A percentile compares a stretch with the other conserved stretches of the same genome.
Conservation (phyloP, 768 basidiomycete species). For the Lactarius pseudohatsudake region DNA sequence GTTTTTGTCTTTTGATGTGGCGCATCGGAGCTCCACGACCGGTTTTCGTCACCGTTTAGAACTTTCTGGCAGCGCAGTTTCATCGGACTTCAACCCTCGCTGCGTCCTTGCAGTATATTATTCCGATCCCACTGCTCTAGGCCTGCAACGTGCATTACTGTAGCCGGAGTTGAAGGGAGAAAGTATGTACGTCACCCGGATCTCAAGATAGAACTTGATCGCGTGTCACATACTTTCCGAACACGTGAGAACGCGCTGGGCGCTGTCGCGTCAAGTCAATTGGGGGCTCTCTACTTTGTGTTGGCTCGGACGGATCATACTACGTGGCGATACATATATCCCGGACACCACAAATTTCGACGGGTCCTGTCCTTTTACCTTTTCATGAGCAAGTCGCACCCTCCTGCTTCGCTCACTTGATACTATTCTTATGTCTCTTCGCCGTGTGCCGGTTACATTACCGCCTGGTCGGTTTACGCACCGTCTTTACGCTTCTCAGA, state of each 20-base stretch:
- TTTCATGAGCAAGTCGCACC: not conserved
- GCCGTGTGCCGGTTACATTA: conserved; percentile 15
- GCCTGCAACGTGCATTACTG: not conserved
- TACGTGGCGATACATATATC: not conserved
- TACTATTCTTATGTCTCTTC: conserved; percentile 22
- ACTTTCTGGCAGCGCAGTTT: not conserved
- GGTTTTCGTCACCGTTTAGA: not conserved
- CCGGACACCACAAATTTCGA: not conserved
- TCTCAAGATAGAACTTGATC: not conserved
- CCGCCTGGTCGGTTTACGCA: conserved; percentile 4
- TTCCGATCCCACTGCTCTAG: not conserved
- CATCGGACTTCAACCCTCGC: not conserved
- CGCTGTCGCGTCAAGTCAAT: conserved; percentile 9
- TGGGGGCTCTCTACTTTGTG: not conserved
- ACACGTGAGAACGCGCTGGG: conserved; percentile 13
- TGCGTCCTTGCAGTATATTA: not conserved
- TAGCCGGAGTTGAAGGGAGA: not conserved
- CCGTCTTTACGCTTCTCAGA: conserved; percentile 11
- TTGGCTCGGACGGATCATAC: conserved; percentile 10
- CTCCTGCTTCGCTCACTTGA: not conserved
- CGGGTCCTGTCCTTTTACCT: not conserved
- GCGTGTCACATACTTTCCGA: not conserved
- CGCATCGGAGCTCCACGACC: not conserved
- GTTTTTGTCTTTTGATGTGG: not conserved
- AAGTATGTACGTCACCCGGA: not conserved